Conservation (phyloP, 2,329 filamentous ascomycete genomes). For the Fusarium buharicum region DNA sequence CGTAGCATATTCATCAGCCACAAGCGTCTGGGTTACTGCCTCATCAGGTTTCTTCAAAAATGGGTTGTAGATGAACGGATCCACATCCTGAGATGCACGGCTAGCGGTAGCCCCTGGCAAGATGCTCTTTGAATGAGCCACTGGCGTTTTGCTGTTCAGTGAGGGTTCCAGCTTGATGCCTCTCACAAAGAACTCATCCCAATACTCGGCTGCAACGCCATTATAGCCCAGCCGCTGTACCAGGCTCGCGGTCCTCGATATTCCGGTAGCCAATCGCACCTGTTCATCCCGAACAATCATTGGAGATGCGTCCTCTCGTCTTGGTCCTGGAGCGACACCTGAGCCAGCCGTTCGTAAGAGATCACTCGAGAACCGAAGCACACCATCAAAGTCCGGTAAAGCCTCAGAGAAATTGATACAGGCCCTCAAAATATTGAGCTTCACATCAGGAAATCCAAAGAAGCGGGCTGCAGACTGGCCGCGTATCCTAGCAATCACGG, state of each 20-base stretch:
- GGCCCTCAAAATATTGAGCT: slow-evolving; percentile 86
- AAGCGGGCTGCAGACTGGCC: slow-evolving; percentile 66
- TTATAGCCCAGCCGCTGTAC: slow-evolving; percentile 78
- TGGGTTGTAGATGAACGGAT: slow-evolving; percentile 95
- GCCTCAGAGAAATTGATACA: slow-evolving; percentile 96
- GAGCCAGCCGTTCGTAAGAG: slow-evolving; percentile 84
- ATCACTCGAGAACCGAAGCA: slow-evolving; percentile 87
- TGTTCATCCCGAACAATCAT: slow-evolving; percentile 85
- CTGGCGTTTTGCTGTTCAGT: slow-evolving; percentile 68
- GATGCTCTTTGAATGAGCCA: slow-evolving; percentile 70
- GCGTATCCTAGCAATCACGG: slow-evolving; percentile 67
- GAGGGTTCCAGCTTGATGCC: slow-evolving; percentile 76
- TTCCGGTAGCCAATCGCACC: slow-evolving; percentile 82
- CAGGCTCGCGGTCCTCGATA: slow-evolving; percentile 83
- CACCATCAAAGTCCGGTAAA: slow-evolving; percentile 87
- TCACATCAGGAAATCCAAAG: slow-evolving; percentile 83
- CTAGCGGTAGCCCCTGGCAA: slow-evolving; percentile 62
- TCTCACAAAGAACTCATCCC: slow-evolving; percentile 94
- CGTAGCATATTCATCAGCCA: slow-evolving; percentile 79
- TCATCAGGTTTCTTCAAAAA: slow-evolving; percentile 77
- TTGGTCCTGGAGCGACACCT: slow-evolving; percentile 77
- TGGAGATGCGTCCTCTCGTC: slow-evolving; percentile 75
- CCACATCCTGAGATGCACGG: slow-evolving; percentile 69
- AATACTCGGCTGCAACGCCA: slow-evolving; percentile 83
- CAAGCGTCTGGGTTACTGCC: slow-evolving; percentile 73